Percentiles rank a stretch among this genome's conserved stretches.
Conservation (phyloP, 2,329 filamentous ascomycete species). For the Clarireedia paspali region DNA sequence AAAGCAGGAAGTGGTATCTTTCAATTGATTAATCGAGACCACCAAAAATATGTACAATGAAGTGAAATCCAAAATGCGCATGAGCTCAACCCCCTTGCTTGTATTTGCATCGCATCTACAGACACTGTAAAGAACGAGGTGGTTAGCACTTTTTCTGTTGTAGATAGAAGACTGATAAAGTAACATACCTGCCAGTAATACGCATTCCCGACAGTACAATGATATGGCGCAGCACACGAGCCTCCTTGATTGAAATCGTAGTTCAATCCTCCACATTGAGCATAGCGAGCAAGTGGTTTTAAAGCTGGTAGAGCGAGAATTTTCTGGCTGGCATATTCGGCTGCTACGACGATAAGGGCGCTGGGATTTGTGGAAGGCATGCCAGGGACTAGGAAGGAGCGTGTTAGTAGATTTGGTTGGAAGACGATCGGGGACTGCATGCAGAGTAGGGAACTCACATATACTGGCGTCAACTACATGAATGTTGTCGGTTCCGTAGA, state of each 20-base stretch:
- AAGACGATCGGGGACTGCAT: constrained; percentile 18
- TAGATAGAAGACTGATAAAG: neutral
- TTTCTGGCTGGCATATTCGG: constrained; percentile 39
- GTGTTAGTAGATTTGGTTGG: neutral
- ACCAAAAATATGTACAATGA: neutral
- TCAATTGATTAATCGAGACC: neutral
- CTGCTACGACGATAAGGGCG: constrained; percentile 54
- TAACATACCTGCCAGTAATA: constrained; percentile 18
- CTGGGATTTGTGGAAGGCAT: constrained; percentile 62
- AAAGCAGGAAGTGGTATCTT: neutral
- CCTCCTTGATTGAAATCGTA: constrained; percentile 10
- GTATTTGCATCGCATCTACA: neutral
- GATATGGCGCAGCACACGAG: constrained; percentile 10
- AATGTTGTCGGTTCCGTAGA: constrained; percentile 61
- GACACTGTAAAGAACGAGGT: neutral
- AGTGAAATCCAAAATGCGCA: neutral
- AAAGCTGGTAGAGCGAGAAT: constrained; percentile 21
- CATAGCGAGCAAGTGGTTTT: constrained; percentile 10
- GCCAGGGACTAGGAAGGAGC: constrained; percentile 53
- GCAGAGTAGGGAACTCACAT: constrained; percentile 28
- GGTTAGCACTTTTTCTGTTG: neutral
- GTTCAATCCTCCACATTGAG: constrained; percentile 21
- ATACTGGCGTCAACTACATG: constrained; percentile 50
- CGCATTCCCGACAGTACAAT: constrained; percentile 16
- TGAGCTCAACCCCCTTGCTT: neutral